Conservation (phyloP, 768 basidiomycete species). For the Leccinum fibrillosum region DNA sequence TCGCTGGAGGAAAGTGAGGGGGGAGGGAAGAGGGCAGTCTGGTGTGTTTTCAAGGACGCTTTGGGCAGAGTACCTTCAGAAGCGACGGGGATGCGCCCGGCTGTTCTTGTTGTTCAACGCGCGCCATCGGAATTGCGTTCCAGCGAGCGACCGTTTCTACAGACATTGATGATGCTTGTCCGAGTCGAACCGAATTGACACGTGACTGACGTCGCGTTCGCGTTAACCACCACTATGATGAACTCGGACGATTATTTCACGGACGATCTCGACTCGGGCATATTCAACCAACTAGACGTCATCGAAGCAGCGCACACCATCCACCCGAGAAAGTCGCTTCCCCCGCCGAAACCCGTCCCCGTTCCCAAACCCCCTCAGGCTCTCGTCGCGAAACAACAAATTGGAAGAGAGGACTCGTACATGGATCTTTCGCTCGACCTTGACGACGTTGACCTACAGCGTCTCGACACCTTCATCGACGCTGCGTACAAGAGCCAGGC, state of each 20-base stretch:
- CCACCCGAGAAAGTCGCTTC: slow-evolving; percentile 2
- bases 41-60: slow-evolving; percentile 40
- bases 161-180: slow-evolving; percentile 46
- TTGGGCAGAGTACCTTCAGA: slow-evolving; percentile 66
- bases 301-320: slow-evolving; percentile 59
- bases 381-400: slow-evolving; percentile 2
- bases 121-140: slow-evolving; percentile 62
- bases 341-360: slow-evolving; percentile 30
- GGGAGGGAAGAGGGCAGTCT: slow-evolving; percentile 54
- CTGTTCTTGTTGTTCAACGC: slow-evolving; percentile 24
- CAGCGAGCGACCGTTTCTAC: slow-evolving; percentile 62
- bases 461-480: slow-evolving; percentile 51
- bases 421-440: slow-evolving; percentile 56
- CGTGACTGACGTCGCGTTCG: slow-evolving; percentile 15
- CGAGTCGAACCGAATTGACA: not conserved
- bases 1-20: slow-evolving; percentile 57
- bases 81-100: slow-evolving; percentile 26
- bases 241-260: slow-evolving; percentile 78
- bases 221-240: slow-evolving; percentile 38
- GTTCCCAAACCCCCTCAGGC: slow-evolving; percentile 12
- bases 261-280: slow-evolving; percentile 59
- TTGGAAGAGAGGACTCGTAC: slow-evolving; percentile 42
- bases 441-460: slow-evolving; percentile 51
- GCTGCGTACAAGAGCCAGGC: slow-evolving; percentile 43
- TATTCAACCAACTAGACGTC: slow-evolving; percentile 59